A percentile compares a stretch with the other conserved stretches of the same genome.
Evolutionary conservation across 1,284 basidiomycete species (phyloP).

Genomic region (Leccinum subspadiceum): DNA sequence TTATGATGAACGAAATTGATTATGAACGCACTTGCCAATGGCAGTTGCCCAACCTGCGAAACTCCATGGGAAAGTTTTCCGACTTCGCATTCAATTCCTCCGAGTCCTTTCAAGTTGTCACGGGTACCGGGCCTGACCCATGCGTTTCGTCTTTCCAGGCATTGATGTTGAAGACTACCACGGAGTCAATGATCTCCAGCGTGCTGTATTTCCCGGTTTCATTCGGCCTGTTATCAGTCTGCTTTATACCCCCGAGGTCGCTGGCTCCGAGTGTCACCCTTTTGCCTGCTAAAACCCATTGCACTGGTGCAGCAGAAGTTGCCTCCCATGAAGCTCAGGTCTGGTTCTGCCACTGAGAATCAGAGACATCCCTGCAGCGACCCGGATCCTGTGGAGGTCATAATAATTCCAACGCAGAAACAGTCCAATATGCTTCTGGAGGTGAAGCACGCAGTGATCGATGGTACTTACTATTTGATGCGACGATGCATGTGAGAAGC

Average conservation of each 20-base stretch:
- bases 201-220: background rate
- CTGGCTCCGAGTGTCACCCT: background rate
- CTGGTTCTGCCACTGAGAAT: too few species aligned
- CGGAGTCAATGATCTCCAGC: background rate
- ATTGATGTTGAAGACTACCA: background rate
- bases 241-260: background rate
- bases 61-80: conserved; percentile 26
- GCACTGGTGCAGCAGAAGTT: background rate
- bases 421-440: too few species aligned
- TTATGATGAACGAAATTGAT: background rate
- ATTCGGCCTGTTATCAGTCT: background rate
- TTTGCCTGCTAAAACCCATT: background rate
- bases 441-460: too few species aligned
- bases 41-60: conserved; percentile 29
- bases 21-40: conserved; percentile 25
- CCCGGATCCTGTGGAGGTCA: too few species aligned
- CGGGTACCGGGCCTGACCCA: background rate
- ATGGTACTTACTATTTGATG: too few species aligned
- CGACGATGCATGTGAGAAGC: too few species aligned
- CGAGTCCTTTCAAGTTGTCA: background rate
- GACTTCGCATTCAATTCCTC: background rate
- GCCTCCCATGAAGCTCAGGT: background rate
- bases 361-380: too few species aligned
- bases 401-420: too few species aligned
- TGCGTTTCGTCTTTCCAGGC: background rate